Percentiles rank a stretch among this genome's conserved stretches.
These are phyloP conservation scores for Periconia macrospinosa DNA, from an alignment of 2,329 filamentous ascomycete species.

Conservation along the genomic window DNA sequence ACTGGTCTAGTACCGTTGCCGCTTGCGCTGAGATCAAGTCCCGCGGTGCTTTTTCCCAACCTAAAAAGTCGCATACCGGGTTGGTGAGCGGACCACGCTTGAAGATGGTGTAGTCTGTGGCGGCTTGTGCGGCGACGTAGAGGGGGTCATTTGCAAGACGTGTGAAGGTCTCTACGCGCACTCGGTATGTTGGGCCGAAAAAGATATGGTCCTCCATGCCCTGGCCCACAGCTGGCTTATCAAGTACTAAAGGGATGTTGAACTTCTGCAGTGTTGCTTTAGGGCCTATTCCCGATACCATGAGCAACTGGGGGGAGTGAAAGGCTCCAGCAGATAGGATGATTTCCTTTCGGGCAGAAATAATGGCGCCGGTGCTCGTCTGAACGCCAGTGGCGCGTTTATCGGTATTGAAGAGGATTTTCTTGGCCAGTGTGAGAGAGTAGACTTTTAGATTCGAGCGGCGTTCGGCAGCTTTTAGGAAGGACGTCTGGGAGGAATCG, in stretches of 20 bases:
- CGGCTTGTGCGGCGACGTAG: constrained; percentile 16
- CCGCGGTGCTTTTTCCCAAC: constrained; percentile 27
- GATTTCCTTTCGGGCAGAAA: constrained; percentile 44
- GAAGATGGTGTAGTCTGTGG: constrained; percentile 11
- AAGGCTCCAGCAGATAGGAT: constrained; percentile 50
- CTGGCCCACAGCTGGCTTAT: constrained; percentile 30
- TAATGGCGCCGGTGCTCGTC: constrained; percentile 7
- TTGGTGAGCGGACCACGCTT: constrained; percentile 21
- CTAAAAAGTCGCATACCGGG: constrained; percentile 22
- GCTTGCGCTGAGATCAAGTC: constrained; percentile 13
- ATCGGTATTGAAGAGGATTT: constrained; percentile 36
- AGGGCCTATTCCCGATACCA: constrained; percentile 43
- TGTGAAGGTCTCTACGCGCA: constrained; percentile 10
- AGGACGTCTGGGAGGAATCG: constrained; percentile 9
- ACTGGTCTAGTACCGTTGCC: constrained; percentile 7
- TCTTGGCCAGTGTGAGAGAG: constrained; percentile 33
- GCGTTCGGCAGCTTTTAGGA: constrained; percentile 5
- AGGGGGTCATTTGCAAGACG: neutral
- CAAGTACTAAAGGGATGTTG: constrained; percentile 22
- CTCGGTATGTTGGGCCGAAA: constrained; percentile 23
- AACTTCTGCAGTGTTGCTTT: constrained; percentile 12
- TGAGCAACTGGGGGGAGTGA: constrained; percentile 45
- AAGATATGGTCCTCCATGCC: constrained; percentile 23
- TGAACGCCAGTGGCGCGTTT: constrained; percentile 26
- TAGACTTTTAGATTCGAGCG: constrained; percentile 27